These are phyloP conservation scores for Hordeum pubiflorum DNA, from an alignment of 202 grass and related monocot genomes.

Conservation along the genomic window DNA sequence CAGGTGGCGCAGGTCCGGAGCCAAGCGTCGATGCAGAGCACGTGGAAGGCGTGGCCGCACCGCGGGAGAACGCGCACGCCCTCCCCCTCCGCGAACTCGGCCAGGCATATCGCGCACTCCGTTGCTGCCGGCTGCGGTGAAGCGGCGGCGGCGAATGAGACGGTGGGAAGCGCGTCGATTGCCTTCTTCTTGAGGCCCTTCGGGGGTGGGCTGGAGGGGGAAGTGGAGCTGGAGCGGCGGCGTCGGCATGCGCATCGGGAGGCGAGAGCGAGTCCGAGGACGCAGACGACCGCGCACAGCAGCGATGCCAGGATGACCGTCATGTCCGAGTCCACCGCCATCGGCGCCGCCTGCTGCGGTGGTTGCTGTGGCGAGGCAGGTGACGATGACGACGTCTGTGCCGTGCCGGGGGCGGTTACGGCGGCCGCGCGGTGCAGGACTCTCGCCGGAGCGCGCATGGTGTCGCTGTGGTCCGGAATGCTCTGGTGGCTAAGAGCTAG, in stretches of 20 bases:
- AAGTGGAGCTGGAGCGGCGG: background rate
- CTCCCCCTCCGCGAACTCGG: slow-evolving; percentile 33
- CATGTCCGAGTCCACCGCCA: slow-evolving; percentile 35
- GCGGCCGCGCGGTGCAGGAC: background rate
- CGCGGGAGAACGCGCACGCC: slow-evolving; percentile 19
- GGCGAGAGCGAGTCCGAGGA: slow-evolving; percentile 44
- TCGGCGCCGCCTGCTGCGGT: background rate
- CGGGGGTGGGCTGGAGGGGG: background rate
- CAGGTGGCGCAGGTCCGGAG: background rate
- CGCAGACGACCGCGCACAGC: slow-evolving; percentile 40
- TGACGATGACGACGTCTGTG: background rate
- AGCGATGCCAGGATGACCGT: slow-evolving; percentile 35
- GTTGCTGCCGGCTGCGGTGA: background rate
- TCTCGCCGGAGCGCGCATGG: no score
- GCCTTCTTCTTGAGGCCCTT: slow-evolving; percentile 50
- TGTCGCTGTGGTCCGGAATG: background rate
- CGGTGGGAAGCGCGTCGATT: slow-evolving; percentile 42
- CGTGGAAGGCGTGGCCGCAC: slow-evolving; percentile 24
- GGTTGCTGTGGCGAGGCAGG: background rate
- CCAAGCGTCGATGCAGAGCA: background rate
- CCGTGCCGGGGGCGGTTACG: background rate
- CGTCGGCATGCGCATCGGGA: slow-evolving; percentile 36
- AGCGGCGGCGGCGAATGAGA: slow-evolving; percentile 1
- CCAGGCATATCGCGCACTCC: slow-evolving; percentile 38
- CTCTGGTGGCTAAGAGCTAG: no score